phyloP scores from a whole-genome alignment of 495 filamentous ascomycete species.

The Chaetomium fimeti region DNA sequence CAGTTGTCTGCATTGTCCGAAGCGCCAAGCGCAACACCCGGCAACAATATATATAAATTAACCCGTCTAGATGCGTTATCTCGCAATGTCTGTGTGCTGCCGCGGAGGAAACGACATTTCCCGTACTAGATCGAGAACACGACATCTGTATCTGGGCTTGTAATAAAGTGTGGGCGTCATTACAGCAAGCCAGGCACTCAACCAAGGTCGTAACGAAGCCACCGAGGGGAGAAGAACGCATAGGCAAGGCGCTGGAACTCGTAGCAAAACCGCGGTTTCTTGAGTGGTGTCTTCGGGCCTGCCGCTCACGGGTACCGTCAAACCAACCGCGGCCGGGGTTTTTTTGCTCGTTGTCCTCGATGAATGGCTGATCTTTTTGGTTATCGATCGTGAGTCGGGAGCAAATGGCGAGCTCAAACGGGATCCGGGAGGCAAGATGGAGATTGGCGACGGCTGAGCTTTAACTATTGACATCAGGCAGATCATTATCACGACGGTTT shows the following conservation, averaged over 20 bases:
- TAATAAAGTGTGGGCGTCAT: background rate
- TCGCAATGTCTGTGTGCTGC: background rate
- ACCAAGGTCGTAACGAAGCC: background rate
- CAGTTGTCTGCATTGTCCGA: background rate
- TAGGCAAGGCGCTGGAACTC: too few relatives aligned
- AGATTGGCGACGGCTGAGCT: too few relatives aligned
- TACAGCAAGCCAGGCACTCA: background rate
- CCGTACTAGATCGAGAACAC: background rate
- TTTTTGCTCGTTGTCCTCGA: background rate
- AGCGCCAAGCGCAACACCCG: background rate
- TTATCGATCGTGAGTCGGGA: background rate
- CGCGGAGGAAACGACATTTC: background rate
- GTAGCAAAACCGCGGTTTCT: too few relatives aligned
- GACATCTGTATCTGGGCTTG: background rate
- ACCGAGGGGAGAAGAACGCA: too few relatives aligned
- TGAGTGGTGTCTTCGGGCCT: too few relatives aligned
- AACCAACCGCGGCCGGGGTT: background rate
- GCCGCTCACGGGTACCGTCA: background rate
- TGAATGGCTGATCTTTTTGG: background rate
- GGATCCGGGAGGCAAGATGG: too few relatives aligned
- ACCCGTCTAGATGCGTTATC: background rate
- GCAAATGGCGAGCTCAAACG: too few relatives aligned
- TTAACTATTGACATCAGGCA: too few relatives aligned
- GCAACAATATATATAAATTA: conserved; percentile 4
- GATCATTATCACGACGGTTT: too few relatives aligned